A percentile compares a stretch with the other conserved stretches of the same genome.
These are phyloP conservation scores for Aspergillus puulaauensis DNA, from an alignment of 2,329 filamentous ascomycete genomes.

Conservation along the genomic window DNA sequence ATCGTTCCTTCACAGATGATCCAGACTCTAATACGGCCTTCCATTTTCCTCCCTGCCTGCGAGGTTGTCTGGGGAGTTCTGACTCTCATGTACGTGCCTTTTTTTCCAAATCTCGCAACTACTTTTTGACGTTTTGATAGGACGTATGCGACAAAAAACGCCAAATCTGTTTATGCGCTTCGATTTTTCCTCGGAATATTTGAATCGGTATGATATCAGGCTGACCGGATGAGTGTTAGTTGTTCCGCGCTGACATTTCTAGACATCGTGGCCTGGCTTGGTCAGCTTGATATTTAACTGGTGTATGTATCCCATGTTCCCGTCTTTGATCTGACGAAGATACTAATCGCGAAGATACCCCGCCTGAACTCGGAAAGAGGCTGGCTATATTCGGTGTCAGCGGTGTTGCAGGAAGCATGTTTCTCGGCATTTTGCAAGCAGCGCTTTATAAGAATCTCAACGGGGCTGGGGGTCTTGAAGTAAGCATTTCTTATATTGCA, in stretches of 20 bases:
- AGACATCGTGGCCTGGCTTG: constrained; percentile 31
- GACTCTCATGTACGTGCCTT: constrained; percentile 15
- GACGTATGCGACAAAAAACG: constrained; percentile 25
- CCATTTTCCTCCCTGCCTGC: constrained; percentile 16
- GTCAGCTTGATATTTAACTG: constrained; percentile 23
- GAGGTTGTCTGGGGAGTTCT: constrained; percentile 31
- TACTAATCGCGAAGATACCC: constrained; percentile 2
- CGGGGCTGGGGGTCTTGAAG: constrained; percentile 5
- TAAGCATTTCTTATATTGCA: not conserved
- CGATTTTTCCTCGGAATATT: constrained; percentile 40
- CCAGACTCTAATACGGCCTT: constrained; percentile 19
- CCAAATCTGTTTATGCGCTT: constrained; percentile 34
- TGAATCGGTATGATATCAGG: constrained; percentile 21
- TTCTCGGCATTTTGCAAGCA: constrained; percentile 18
- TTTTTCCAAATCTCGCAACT: not conserved
- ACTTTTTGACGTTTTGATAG: not conserved
- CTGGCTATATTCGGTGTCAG: constrained; percentile 19
- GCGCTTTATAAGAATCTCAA: constrained; percentile 19
- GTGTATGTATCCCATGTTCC: constrained; percentile 7
- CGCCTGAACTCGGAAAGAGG: constrained; percentile 14
- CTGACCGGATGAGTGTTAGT: not conserved
- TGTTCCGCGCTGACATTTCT: not conserved
- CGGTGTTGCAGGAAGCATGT: constrained; percentile 17
- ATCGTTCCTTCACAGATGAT: constrained; percentile 24
- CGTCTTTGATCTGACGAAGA: not conserved